Evolutionary conservation across 1,284 basidiomycete genomes (phyloP).

Genomic region (Taiwanofungus camphoratus): DNA sequence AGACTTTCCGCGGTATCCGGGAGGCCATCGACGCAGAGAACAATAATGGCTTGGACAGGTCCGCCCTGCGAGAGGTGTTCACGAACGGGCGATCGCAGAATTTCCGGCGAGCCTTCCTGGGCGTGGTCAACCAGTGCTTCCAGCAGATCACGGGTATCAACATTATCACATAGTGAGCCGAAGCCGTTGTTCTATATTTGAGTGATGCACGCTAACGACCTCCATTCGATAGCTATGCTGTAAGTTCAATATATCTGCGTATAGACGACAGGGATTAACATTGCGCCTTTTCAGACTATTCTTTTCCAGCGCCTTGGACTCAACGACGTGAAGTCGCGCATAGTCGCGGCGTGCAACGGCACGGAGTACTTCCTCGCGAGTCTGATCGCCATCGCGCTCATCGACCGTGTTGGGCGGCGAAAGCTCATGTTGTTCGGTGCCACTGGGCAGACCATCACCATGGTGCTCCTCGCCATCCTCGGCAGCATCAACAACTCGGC

Average conservation of each 20-base stretch:
- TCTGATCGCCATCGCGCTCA: constrained; percentile 50
- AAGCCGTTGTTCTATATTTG: constrained; percentile 21
- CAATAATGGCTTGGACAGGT: constrained; percentile 17
- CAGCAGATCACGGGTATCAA: constrained; percentile 68
- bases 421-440: constrained; percentile 68
- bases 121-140: constrained; percentile 60
- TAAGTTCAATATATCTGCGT: constrained; percentile 10
- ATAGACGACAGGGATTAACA: background rate
- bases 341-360: constrained; percentile 65
- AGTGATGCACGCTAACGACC: constrained; percentile 11
- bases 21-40: constrained; percentile 39
- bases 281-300: constrained; percentile 35
- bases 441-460: constrained; percentile 56
- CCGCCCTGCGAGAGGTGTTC: constrained; percentile 47
- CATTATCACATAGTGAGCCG: constrained; percentile 57
- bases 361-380: constrained; percentile 66
- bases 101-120: constrained; percentile 54
- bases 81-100: constrained; percentile 58
- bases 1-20: constrained; percentile 49
- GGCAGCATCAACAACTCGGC: constrained; percentile 42
- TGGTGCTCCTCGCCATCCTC: constrained; percentile 54
- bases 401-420: constrained; percentile 58
- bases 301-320: constrained; percentile 58
- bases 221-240: constrained; percentile 17
- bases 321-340: constrained; percentile 53